These are phyloP conservation scores for Acer campestre DNA, from an alignment of 345 rosid species.

Conservation along the genomic window DNA sequence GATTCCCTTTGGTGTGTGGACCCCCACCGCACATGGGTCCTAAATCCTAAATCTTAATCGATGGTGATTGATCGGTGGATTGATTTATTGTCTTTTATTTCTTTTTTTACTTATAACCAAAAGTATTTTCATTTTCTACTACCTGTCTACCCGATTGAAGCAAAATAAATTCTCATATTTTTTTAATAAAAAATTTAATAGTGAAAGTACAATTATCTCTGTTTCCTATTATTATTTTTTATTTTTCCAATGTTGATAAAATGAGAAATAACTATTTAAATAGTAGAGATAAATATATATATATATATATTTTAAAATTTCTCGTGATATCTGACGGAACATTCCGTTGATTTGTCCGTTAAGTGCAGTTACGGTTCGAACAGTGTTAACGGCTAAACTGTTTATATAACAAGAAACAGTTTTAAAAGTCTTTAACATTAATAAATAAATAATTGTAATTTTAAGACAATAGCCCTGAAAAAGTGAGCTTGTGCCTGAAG, in stretches of 20 bases:
- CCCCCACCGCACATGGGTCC: slow-evolving; percentile 26
- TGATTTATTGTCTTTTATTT: background rate
- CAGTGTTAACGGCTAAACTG: slow-evolving; percentile 31
- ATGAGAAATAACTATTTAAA: background rate
- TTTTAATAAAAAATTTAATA: no score
- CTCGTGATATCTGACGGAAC: slow-evolving; percentile 18
- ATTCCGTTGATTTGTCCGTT: slow-evolving; percentile 17
- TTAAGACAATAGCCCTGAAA: slow-evolving; percentile 11
- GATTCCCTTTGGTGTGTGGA: slow-evolving; percentile 12
- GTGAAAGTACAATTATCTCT: no score
- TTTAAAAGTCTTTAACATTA: background rate
- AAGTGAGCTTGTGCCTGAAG: slow-evolving; percentile 1
- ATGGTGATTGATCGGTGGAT: slow-evolving; percentile 2
- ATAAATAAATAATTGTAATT: background rate
- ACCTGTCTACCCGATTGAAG: no score
- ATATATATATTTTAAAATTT: background rate
- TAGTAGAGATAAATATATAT: background rate
- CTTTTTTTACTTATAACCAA: no score
- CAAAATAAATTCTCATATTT: no score
- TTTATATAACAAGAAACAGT: background rate
- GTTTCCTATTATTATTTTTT: no score
- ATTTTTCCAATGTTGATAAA: no score
- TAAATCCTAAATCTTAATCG: background rate
- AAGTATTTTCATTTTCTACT: no score
- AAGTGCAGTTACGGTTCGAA: slow-evolving; percentile 14